Percentiles rank a stretch among this genome's conserved stretches.
Evolutionary conservation across 2,329 filamentous ascomycete species (phyloP).

Genomic region (Phialocephala sp.): DNA sequence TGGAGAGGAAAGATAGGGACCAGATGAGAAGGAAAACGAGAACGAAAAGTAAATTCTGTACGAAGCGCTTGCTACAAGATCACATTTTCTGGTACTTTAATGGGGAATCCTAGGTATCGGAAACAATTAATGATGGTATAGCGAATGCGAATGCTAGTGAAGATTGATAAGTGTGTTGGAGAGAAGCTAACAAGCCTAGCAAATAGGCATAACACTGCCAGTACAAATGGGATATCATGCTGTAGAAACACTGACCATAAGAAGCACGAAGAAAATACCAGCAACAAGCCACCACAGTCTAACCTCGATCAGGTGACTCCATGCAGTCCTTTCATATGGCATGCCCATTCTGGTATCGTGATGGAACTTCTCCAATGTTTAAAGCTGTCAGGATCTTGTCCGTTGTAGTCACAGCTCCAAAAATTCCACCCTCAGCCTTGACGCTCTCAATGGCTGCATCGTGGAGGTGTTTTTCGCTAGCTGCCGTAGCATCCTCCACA

Average conservation of each 20-base stretch:
- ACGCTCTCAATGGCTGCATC: constrained; percentile 41
- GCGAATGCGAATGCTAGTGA: too few relatives aligned
- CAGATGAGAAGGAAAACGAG: too few relatives aligned
- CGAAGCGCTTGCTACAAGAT: too few relatives aligned
- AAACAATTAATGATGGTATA: too few relatives aligned
- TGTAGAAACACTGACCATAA: background rate
- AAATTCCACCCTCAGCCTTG: constrained; percentile 44
- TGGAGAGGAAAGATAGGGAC: background rate
- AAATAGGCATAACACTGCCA: background rate
- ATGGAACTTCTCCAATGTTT: background rate
- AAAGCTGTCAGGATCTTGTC: constrained; percentile 31
- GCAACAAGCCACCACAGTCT: background rate
- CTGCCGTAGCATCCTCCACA: constrained; percentile 42
- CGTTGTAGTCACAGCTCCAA: constrained; percentile 42
- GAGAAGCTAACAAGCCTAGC: background rate
- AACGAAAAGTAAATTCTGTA: too few relatives aligned
- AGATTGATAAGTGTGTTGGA: background rate
- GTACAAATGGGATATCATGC: constrained; percentile 7
- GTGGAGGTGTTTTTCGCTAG: constrained; percentile 39
- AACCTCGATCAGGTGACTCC: background rate
- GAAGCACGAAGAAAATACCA: background rate
- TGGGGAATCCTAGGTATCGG: too few relatives aligned
- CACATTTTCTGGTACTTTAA: too few relatives aligned
- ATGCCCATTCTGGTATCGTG: background rate
- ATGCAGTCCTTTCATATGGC: background rate